Evolutionary conservation across 352 stramenopile species (phyloP).

Genomic region (Globisporangium echinulatum): DNA sequence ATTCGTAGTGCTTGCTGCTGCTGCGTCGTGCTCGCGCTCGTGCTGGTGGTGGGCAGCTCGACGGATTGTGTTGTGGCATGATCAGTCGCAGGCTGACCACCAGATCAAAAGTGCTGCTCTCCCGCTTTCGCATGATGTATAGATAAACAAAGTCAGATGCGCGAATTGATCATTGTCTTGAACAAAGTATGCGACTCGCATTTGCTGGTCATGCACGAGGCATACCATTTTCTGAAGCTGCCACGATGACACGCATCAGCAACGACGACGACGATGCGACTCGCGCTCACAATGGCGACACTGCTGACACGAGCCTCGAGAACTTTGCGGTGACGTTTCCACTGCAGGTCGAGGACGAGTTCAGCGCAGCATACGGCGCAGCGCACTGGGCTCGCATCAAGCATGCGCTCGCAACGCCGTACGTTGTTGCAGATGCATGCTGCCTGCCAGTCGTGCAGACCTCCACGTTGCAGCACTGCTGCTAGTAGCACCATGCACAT

Average conservation of each 20-base stretch:
- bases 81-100: too few relatives aligned
- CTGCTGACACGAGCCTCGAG: constrained; percentile 20
- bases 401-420: constrained; percentile 55
- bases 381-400: constrained; percentile 73
- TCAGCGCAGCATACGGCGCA: constrained; percentile 50
- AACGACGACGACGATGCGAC: not conserved
- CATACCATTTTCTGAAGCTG: not conserved
- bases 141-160: too few relatives aligned
- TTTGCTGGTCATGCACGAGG: not conserved
- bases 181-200: not conserved
- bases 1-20: too few relatives aligned
- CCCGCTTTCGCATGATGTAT: too few relatives aligned
- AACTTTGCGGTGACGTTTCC: constrained; percentile 73
- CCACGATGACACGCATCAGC: constrained; percentile 13
- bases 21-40: not conserved
- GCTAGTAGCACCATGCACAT: not conserved
- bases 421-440: constrained; percentile 10
- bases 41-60: not conserved
- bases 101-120: not conserved
- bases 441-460: not conserved
- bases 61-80: not conserved
- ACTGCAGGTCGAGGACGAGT: constrained; percentile 52
- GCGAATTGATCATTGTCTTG: not conserved
- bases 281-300: too few relatives aligned
- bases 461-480: too few relatives aligned